Evolutionary conservation across 225 moss, liverwort and hornwort genomes (phyloP).

Genomic region (Pseudisothecium myosuroides): DNA sequence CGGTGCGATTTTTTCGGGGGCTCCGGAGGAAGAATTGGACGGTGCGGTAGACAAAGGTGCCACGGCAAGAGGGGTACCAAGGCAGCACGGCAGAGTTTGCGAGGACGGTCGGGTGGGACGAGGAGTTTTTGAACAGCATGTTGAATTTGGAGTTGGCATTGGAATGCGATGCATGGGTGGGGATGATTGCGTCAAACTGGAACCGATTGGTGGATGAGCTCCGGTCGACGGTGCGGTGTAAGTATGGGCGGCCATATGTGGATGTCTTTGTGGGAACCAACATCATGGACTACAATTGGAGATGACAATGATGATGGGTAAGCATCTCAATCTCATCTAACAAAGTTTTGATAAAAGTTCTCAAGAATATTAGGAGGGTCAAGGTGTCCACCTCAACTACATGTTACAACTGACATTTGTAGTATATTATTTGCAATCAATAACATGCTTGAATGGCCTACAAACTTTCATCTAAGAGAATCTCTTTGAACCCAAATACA

Average conservation of each 20-base stretch:
- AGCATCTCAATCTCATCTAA: neutral
- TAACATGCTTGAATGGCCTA: neutral
- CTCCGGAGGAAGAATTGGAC: neutral
- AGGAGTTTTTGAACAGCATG: conserved; percentile 17
- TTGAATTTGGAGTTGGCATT: conserved; percentile 9
- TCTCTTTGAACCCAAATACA: neutral
- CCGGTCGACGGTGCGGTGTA: neutral
- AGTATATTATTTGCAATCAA: too few relatives aligned
- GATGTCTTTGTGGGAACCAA: conserved; percentile 11
- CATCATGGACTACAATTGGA: conserved; percentile 8
- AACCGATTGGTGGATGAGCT: conserved; percentile 22
- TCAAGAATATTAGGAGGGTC: neutral
- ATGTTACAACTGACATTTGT: neutral
- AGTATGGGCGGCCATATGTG: neutral
- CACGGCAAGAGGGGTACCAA: neutral
- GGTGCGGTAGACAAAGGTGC: conserved; percentile 6
- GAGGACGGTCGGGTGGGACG: neutral
- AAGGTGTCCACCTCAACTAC: neutral
- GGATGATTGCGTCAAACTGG: conserved; percentile 22
- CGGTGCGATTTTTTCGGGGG: neutral
- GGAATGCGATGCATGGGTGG: conserved; percentile 21
- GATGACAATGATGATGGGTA: neutral
- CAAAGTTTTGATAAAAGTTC: neutral
- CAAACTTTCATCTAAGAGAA: neutral
- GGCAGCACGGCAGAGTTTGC: neutral